Evolutionary conservation across 768 basidiomycete genomes (phyloP), one percentile per base, ranked within the genome.

Genomic region (Hemileccinum rubropunctum): DNA sequence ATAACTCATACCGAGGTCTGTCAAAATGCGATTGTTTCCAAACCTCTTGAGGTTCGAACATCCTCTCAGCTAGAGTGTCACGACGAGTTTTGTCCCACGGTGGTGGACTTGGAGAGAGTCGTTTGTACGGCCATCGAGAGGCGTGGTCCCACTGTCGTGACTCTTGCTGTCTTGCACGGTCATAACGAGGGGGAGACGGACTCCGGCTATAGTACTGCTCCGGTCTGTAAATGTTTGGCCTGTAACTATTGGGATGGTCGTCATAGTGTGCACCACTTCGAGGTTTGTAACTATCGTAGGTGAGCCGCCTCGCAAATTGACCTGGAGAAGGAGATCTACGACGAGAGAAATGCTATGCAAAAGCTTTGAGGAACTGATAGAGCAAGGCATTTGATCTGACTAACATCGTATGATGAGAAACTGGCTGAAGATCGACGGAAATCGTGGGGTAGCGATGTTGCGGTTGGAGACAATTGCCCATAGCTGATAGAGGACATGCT

Each of bases 21-120:
- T 82, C 79, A 42, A 59, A 59, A 57, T 81, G 80, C 9, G 69
- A 66, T 55, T 84, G 79, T 61, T 83, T 86, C 87, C 88, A 88
- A 28, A 72, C 68, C 17, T 85, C 82, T 30, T 84, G 85, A 28
- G 87, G 85, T 61, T 89, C 88, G 60, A 88, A 82, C 73, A 82
- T 79, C 55, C 84, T 74, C 51, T 77, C 71, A 12, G 74, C 70
- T 41, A 73, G 65, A 50, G 63, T 65, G 50, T 75, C 74, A 45
- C 72, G 69, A 49, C 65, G 63, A 39, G 35, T 58, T 54, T 67
- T 65, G 45, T 63, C 61, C 67, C 63, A 62, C 46, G 63, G 51
- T 32, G 54, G 59, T 51, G 73, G 65, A 50, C 66, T 66, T n/a
- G 64, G 71, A 20, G 71, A 58, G 37, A 69, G 65, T 52, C 76